Percentiles rank a stretch among this genome's conserved stretches.
Evolutionary conservation across 2,329 filamentous ascomycete species (phyloP).

Genomic region (Pleomassaria siparia): DNA sequence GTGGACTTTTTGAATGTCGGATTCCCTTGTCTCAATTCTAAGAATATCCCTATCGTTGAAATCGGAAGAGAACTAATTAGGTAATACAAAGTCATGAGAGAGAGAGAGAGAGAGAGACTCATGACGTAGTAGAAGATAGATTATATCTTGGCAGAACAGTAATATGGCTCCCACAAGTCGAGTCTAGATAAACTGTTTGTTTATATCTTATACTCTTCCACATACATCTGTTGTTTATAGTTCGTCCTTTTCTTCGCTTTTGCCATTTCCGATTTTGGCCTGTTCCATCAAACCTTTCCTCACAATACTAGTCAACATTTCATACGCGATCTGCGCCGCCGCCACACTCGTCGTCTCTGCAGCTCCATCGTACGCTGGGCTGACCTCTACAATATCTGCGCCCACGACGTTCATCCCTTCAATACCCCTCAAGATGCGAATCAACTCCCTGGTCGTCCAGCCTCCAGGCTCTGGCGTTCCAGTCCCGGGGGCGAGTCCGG

Average conservation of each 20-base stretch:
- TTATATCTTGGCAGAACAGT: not conserved
- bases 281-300: conserved; percentile 55
- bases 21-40: too few relatives aligned
- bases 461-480: conserved; percentile 89
- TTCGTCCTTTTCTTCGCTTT: conserved; percentile 28
- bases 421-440: conserved; percentile 77
- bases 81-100: too few relatives aligned
- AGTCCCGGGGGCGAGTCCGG: conserved; percentile 72
- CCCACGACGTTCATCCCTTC: conserved; percentile 84
- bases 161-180: too few relatives aligned
- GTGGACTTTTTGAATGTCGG: not conserved
- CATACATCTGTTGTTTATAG: conserved; percentile 15
- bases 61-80: too few relatives aligned
- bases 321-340: conserved; percentile 80
- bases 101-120: too few relatives aligned
- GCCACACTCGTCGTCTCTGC: conserved; percentile 82
- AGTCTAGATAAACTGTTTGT: too few relatives aligned
- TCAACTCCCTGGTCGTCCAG: conserved; percentile 87
- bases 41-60: too few relatives aligned
- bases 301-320: conserved; percentile 78
- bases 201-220: too few relatives aligned
- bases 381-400: conserved; percentile 87
- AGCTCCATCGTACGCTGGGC: conserved; percentile 77
- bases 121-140: not conserved
- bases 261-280: conserved; percentile 24